These are phyloP conservation scores for Microstroma glucosiphilum DNA, from an alignment of 1,284 basidiomycete species.

Conservation along the genomic window DNA sequence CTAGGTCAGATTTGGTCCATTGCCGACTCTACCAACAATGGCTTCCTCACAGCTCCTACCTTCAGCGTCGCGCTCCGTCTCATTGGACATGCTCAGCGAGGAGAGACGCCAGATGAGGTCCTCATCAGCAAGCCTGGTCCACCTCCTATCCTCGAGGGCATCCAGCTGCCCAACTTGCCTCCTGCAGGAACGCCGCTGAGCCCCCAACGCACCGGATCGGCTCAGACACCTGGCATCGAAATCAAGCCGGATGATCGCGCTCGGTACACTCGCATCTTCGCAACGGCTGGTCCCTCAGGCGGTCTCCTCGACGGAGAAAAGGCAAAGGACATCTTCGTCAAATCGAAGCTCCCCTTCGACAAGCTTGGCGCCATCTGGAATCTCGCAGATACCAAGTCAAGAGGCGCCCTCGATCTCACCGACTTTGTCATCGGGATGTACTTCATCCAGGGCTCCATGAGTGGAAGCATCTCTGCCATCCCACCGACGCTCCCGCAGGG, in stretches of 20 bases:
- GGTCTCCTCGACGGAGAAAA: slow-evolving; percentile 65
- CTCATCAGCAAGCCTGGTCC: slow-evolving; percentile 60
- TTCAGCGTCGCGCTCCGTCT: slow-evolving; percentile 79
- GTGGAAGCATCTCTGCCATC: slow-evolving; percentile 64
- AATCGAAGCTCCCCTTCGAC: slow-evolving; percentile 81
- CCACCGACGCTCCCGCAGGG: slow-evolving; percentile 76
- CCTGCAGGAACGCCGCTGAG: slow-evolving; percentile 17
- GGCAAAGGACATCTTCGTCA: slow-evolving; percentile 85
- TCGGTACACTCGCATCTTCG: slow-evolving; percentile 49
- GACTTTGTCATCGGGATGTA: slow-evolving; percentile 95
- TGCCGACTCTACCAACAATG: slow-evolving; percentile 65
- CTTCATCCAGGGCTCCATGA: slow-evolving; percentile 84
- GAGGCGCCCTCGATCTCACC: slow-evolving; percentile 78
- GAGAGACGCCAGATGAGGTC: slow-evolving; percentile 61
- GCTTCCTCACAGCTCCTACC: slow-evolving; percentile 53
- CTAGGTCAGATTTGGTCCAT: slow-evolving; percentile 91
- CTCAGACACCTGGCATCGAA: slow-evolving; percentile 27
- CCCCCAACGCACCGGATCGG: slow-evolving; percentile 17
- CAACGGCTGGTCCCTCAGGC: slow-evolving; percentile 37
- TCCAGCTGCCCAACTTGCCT: slow-evolving; percentile 53
- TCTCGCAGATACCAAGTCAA: slow-evolving; percentile 85
- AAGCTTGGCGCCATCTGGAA: slow-evolving; percentile 92
- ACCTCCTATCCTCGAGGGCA: slow-evolving; percentile 70
- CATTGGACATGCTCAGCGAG: slow-evolving; percentile 86
- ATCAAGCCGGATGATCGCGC: slow-evolving; percentile 46